phyloP scores from a whole-genome alignment of 2,329 filamentous ascomycete species.

The Pseudogymnoascus pannorum region DNA sequence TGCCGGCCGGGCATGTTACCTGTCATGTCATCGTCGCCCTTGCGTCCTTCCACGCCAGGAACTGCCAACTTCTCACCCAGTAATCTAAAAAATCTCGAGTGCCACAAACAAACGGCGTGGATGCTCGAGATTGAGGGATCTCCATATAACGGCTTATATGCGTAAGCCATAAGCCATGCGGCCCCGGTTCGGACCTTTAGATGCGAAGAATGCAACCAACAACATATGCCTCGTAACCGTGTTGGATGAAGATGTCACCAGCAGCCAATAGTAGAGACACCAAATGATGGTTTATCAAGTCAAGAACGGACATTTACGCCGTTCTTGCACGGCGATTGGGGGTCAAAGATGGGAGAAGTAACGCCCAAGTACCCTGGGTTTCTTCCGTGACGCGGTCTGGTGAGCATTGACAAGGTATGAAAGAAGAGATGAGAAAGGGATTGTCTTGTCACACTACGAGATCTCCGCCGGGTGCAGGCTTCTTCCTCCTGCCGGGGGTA shows the following conservation, averaged over 20 bases:
- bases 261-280: slow-evolving; percentile 1
- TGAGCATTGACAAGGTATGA: not conserved
- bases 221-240: slow-evolving; percentile 1
- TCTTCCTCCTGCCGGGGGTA: not conserved
- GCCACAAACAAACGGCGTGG: not conserved
- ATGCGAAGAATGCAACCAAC: slow-evolving; percentile 1
- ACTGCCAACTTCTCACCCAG: not conserved
- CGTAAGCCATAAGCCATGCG: not conserved
- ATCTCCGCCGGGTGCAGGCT: slow-evolving; percentile 5
- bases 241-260: slow-evolving; percentile 1
- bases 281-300: not conserved
- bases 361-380: not conserved
- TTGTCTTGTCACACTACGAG: not conserved
- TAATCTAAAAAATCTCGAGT: not conserved
- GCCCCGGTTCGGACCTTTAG: slow-evolving; percentile 5
- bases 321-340: not conserved
- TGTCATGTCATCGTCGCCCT: not conserved
- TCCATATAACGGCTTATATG: not conserved
- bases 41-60: not conserved
- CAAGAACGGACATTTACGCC: not conserved
- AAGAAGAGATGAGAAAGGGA: not conserved
- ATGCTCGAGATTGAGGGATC: not conserved
- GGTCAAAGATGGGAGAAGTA: not conserved
- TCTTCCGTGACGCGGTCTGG: slow-evolving; percentile 3
- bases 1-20: not conserved